Evolutionary conservation across 2,329 filamentous ascomycete genomes (phyloP), one percentile per base, ranked within the genome.

Genomic region (Diaporthe sp.): DNA sequence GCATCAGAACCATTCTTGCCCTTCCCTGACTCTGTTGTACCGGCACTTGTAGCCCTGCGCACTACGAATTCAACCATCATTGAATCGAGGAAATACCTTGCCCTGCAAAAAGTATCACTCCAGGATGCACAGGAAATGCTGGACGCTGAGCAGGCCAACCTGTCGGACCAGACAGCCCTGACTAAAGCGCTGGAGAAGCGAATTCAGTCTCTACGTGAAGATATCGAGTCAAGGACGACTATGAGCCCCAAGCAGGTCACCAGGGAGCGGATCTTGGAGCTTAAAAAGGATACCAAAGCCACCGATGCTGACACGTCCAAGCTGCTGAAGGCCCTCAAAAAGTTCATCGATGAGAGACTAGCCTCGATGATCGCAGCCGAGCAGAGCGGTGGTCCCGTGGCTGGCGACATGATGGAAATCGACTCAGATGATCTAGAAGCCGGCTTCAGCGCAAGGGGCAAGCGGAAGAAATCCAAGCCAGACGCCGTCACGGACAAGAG

Each of bases 301-400:
- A 93, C 94, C 78, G 89, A 93, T 73, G 85, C 81, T 69, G 89
- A 92, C 77, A 92, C 92, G 1, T 85, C 86, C 2, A 86, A 84
- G 55, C 85, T 97, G 22, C 89, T 93, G 72, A 88, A 88, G 73
- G 87, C 90, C 0, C 87, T 97, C 72, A 90, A 92, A 76, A 85
- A 84, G 22, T 97, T 97, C 79, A 92, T 96, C 73, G 90, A 94
- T 75, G 85, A 90, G 56, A 88, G 91, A 53, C 87, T 97, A 1
- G 93, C 93, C 1, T 84, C 89, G 4, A 94, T 96, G 91, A 86
- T 97, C 56, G 94, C 94, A 9, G 94, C 94, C 0, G 95, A 97
- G 83, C 94, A 95, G 79, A 87, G 96, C 1, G 95, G 95, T 10
- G 94, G 95, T 0, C 94, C 95, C 0, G 92, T 95, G 15, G 94